These are phyloP conservation scores for Fonsecaea erecta DNA, from an alignment of 2,329 filamentous ascomycete species.

Conservation along the genomic window DNA sequence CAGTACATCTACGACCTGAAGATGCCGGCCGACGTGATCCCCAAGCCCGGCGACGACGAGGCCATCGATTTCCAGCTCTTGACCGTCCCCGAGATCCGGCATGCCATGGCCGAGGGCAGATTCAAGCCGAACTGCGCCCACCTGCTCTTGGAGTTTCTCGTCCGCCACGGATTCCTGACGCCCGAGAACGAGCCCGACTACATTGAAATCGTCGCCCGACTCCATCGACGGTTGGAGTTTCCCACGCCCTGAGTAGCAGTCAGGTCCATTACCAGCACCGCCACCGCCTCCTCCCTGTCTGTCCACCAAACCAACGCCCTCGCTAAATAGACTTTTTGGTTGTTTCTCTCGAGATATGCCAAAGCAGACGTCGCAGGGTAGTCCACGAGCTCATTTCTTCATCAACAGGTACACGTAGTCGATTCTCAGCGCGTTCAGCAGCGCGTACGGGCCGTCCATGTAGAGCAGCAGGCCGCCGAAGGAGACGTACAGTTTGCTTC, in stretches of 20 bases:
- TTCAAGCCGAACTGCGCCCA: conserved; percentile 95
- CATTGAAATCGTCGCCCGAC: conserved; percentile 72
- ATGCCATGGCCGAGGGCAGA: conserved; percentile 69
- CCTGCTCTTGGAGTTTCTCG: conserved; percentile 85
- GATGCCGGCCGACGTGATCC: conserved; percentile 69
- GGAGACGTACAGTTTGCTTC: conserved; percentile 88
- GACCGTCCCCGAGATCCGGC: conserved; percentile 75
- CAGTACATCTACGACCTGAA: conserved; percentile 92
- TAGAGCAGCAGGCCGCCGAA: conserved; percentile 91
- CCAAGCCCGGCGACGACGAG: conserved; percentile 82
- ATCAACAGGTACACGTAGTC: conserved; percentile 92
- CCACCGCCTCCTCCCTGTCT: no score
- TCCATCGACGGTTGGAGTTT: conserved; percentile 82
- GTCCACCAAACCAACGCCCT: no score
- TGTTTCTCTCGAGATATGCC: not conserved
- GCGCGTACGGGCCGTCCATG: conserved; percentile 92
- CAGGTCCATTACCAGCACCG: no score
- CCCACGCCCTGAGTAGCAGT: conserved; percentile 60
- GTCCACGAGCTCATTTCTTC: conserved; percentile 75
- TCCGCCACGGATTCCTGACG: conserved; percentile 80
- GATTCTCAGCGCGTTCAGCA: conserved; percentile 86
- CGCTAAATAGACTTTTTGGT: conserved; percentile 28
- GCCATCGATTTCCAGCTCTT: conserved; percentile 82
- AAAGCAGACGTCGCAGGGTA: conserved; percentile 5
- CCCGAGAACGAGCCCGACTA: conserved; percentile 77